Evolutionary conservation across 2,329 filamentous ascomycete species (phyloP).

Genomic region (Aschersonia sp.): DNA sequence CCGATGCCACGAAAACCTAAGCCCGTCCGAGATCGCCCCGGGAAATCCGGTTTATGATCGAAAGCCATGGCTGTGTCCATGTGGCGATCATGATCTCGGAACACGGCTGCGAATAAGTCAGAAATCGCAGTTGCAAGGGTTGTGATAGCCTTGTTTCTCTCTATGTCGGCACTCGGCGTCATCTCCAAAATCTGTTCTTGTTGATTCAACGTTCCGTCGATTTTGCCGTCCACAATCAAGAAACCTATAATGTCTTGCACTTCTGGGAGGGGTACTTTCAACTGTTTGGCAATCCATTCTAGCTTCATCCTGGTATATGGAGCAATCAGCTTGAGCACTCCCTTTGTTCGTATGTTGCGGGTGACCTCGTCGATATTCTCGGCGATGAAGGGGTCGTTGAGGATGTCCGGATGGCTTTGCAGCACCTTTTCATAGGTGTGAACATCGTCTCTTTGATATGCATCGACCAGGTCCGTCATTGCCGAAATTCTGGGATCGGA

Average conservation of each 20-base stretch:
- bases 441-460: conserved; percentile 92
- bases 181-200: conserved; percentile 74
- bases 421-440: conserved; percentile 81
- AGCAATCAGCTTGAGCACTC: conserved; percentile 80
- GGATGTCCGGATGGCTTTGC: conserved; percentile 73
- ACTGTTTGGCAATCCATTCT: conserved; percentile 72
- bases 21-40: conserved; percentile 8
- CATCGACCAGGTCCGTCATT: conserved; percentile 95
- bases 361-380: conserved; percentile 99
- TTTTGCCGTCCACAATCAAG: conserved; percentile 79
- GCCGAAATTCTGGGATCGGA: conserved; percentile 88
- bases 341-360: conserved; percentile 94
- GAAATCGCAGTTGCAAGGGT: conserved; percentile 59
- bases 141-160: conserved; percentile 58
- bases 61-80: conserved; percentile 11
- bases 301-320: conserved; percentile 90
- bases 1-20: conserved; percentile 1
- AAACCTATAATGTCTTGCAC: conserved; percentile 94
- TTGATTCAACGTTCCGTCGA: conserved; percentile 82
- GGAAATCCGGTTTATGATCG: conserved; percentile 16
- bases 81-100: conserved; percentile 53
- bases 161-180: conserved; percentile 55
- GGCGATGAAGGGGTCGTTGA: conserved; percentile 88
- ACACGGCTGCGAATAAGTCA: conserved; percentile 54
- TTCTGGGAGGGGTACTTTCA: conserved; percentile 73